Percentiles rank a stretch among this genome's conserved stretches.
These are phyloP conservation scores for Xylaria nigripes DNA, from an alignment of 495 filamentous ascomycete genomes.

Conservation along the genomic window DNA sequence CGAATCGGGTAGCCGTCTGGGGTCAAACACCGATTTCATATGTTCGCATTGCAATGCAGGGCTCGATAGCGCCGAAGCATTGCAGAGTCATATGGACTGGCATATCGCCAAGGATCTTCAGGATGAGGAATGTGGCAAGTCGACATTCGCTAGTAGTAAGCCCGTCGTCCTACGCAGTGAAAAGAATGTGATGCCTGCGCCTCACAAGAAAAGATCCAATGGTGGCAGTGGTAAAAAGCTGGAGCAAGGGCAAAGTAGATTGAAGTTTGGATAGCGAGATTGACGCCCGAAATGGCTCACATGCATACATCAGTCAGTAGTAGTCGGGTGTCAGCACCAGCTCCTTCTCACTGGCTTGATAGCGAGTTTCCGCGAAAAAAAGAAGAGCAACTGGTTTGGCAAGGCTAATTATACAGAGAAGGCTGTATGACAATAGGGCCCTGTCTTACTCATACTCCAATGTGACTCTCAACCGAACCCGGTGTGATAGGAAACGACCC, in stretches of 20 bases:
- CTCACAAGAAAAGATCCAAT: constrained; percentile 23
- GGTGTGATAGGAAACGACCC: not conserved
- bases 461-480: not conserved
- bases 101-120: constrained; percentile 88
- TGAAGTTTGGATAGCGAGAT: constrained; percentile 56
- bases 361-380: not conserved
- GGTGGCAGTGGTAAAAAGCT: constrained; percentile 37
- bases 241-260: constrained; percentile 69
- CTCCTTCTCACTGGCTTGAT: constrained; percentile 2
- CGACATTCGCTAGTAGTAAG: constrained; percentile 33
- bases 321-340: constrained; percentile 18
- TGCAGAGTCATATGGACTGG: constrained; percentile 85
- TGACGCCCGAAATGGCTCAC: constrained; percentile 5
- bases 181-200: constrained; percentile 26
- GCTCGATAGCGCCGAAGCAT: constrained; percentile 45
- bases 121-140: constrained; percentile 46
- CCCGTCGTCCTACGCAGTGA: constrained; percentile 24
- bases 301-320: constrained; percentile 17
- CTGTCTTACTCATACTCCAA: constrained; percentile 1
- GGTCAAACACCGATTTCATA: constrained; percentile 39
- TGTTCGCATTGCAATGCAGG: constrained; percentile 60
- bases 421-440: constrained; percentile 1
- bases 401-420: constrained; percentile 4
- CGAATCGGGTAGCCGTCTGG: constrained; percentile 27
- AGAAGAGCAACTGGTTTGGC: not conserved